Evolutionary conservation across 2,329 filamentous ascomycete species (phyloP).

Genomic region (Orbilia quercus): DNA sequence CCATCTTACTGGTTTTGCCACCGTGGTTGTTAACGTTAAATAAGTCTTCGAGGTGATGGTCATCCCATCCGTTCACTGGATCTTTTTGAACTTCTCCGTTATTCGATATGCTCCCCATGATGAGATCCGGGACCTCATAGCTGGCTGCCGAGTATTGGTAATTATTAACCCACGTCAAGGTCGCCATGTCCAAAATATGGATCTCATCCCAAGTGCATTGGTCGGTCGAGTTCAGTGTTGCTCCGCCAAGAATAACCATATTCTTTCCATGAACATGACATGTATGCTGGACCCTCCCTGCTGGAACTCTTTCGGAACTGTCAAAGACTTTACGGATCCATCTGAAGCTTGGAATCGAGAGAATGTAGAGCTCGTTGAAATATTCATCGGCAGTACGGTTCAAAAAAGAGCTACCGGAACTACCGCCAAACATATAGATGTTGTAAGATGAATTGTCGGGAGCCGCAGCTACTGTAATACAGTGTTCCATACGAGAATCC

Average conservation of each 20-base stretch:
- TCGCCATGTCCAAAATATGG: slow-evolving; percentile 49
- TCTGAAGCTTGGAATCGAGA: slow-evolving; percentile 49
- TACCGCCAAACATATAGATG: slow-evolving; percentile 68
- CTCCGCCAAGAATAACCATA: slow-evolving; percentile 39
- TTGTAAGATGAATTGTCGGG: slow-evolving; percentile 66
- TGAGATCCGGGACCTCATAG: slow-evolving; percentile 33
- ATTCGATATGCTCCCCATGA: slow-evolving; percentile 51
- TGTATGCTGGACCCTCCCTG: slow-evolving; percentile 44
- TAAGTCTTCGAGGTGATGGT: slow-evolving; percentile 37
- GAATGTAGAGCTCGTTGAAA: slow-evolving; percentile 45
- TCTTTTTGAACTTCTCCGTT: slow-evolving; percentile 50
- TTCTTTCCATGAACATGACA: slow-evolving; percentile 51
- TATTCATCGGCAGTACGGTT: slow-evolving; percentile 37
- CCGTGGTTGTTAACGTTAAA: slow-evolving; percentile 11
- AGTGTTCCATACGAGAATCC: slow-evolving; percentile 65
- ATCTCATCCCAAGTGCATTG: slow-evolving; percentile 50
- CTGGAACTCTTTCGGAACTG: slow-evolving; percentile 23
- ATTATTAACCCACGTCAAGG: slow-evolving; percentile 30
- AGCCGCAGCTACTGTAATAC: slow-evolving; percentile 63
- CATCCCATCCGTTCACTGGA: slow-evolving; percentile 53
- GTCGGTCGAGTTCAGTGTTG: slow-evolving; percentile 32
- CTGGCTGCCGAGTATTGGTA: slow-evolving; percentile 14
- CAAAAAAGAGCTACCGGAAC: slow-evolving; percentile 60
- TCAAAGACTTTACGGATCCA: slow-evolving; percentile 44
- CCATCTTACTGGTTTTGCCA: slow-evolving; percentile 5